phyloP scores from a whole-genome alignment of 2,329 filamentous ascomycete species.

The Pseudogymnoascus sp. region DNA sequence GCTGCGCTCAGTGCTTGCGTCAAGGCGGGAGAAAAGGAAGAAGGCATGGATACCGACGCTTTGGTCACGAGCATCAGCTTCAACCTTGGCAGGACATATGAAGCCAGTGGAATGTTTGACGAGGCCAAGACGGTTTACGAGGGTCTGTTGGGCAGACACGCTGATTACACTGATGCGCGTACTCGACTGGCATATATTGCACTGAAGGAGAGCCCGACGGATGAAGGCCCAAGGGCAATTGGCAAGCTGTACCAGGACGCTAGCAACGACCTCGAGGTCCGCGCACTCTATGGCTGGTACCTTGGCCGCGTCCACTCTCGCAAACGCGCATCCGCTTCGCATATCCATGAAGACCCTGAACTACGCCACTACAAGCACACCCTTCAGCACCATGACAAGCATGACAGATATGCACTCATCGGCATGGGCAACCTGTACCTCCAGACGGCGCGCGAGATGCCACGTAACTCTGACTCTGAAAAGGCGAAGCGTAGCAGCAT shows the following conservation, averaged over 20 bases:
- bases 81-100: constrained; percentile 90
- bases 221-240: constrained; percentile 80
- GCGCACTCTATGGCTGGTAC: constrained; percentile 92
- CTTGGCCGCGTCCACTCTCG: constrained; percentile 72
- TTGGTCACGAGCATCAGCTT: constrained; percentile 94
- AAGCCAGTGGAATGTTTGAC: constrained; percentile 71
- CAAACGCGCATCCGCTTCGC: constrained; percentile 63
- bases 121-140: constrained; percentile 87
- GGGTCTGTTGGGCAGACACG: constrained; percentile 73
- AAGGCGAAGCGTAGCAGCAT: constrained; percentile 82
- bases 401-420: constrained; percentile 92
- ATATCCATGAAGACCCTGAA: constrained; percentile 77
- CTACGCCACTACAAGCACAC: constrained; percentile 96
- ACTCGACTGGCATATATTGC: constrained; percentile 87
- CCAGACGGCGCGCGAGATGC: constrained; percentile 85
- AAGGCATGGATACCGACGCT: constrained; percentile 76
- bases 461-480: constrained; percentile 78
- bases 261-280: constrained; percentile 79
- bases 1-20: constrained; percentile 84
- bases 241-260: constrained; percentile 80
- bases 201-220: constrained; percentile 69
- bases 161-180: constrained; percentile 86
- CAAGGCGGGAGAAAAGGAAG: constrained; percentile 67
- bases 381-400: constrained; percentile 88
- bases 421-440: constrained; percentile 93